phyloP scores from a whole-genome alignment of 495 filamentous ascomycete genomes.

The Aspergillus steynii region DNA sequence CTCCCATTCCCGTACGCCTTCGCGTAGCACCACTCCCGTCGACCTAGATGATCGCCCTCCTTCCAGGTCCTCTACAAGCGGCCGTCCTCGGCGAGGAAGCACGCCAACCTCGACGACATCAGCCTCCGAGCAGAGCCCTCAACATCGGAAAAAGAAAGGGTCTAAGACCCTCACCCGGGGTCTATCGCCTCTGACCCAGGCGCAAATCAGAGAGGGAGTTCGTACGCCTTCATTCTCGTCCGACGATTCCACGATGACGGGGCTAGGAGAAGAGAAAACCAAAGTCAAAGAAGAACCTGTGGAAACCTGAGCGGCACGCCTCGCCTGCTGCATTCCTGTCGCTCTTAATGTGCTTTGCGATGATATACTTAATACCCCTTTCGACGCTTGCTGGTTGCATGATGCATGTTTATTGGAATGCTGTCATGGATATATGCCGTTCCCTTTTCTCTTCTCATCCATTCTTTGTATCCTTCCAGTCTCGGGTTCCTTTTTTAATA shows the following conservation, averaged over 20 bases:
- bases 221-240: conserved; percentile 40
- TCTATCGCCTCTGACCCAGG: conserved; percentile 44
- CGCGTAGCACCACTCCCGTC: conserved; percentile 51
- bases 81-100: conserved; percentile 41
- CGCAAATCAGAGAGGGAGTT: conserved; percentile 45
- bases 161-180: conserved; percentile 39
- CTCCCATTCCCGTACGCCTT: conserved; percentile 49
- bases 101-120: conserved; percentile 25
- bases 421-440: conserved; percentile 8
- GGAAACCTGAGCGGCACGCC: conserved; percentile 25
- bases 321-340: conserved; percentile 4
- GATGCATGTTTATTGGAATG: conserved; percentile 4
- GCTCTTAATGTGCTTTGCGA: neutral
- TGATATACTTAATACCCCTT: conserved; percentile 10
- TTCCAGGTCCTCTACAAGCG: conserved; percentile 35
- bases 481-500: neutral
- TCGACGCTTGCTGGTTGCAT: neutral
- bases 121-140: conserved; percentile 30
- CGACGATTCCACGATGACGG: conserved; percentile 34
- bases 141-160: conserved; percentile 37
- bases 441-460: neutral
- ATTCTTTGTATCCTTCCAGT: neutral
- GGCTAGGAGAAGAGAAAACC: conserved; percentile 22
- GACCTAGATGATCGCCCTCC: conserved; percentile 41
- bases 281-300: conserved; percentile 29